Evolutionary conservation across 2,329 filamentous ascomycete species (phyloP).

Genomic region (Zymoseptoria tritici): DNA sequence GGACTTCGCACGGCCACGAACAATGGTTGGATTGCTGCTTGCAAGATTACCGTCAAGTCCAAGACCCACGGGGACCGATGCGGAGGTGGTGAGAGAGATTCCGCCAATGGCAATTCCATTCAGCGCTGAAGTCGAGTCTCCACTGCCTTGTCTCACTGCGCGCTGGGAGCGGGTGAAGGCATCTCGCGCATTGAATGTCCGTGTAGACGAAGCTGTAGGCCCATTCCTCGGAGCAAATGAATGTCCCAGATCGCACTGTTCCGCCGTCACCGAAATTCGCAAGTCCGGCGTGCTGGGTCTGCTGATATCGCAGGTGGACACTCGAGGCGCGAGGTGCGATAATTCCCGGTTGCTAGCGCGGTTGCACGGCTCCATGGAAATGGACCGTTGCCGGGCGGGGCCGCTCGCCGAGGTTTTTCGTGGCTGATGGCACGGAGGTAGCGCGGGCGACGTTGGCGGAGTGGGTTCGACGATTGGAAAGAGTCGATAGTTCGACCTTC

Average conservation of each 20-base stretch:
- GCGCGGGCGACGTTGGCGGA: slow-evolving; percentile 19
- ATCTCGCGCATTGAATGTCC: not conserved
- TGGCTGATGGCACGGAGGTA: slow-evolving; percentile 4
- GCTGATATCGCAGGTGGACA: not conserved
- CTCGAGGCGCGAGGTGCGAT: not conserved
- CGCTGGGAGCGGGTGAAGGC: not conserved
- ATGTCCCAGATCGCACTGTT: slow-evolving; percentile 2
- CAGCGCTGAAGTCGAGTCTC: not conserved
- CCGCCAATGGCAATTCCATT: not conserved
- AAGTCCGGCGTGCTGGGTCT: slow-evolving; percentile 14
- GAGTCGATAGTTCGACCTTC: slow-evolving; percentile 19
- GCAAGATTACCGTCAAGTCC: not conserved
- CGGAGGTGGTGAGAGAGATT: not conserved
- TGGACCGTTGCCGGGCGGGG: slow-evolving; percentile 16
- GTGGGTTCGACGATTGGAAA: slow-evolving; percentile 24
- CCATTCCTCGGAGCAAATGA: not conserved
- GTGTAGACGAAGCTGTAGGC: not conserved
- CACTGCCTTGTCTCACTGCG: not conserved
- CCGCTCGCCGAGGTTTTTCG: slow-evolving; percentile 9
- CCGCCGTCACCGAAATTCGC: slow-evolving; percentile 4
- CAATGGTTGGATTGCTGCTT: not conserved
- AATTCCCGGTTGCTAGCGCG: not conserved
- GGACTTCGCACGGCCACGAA: slow-evolving; percentile 3
- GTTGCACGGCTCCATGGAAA: slow-evolving; percentile 15
- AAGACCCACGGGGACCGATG: not conserved